Conservation (phyloP, 2,329 filamentous ascomycete genomes). For the Phialemonium atrogriseum region DNA sequence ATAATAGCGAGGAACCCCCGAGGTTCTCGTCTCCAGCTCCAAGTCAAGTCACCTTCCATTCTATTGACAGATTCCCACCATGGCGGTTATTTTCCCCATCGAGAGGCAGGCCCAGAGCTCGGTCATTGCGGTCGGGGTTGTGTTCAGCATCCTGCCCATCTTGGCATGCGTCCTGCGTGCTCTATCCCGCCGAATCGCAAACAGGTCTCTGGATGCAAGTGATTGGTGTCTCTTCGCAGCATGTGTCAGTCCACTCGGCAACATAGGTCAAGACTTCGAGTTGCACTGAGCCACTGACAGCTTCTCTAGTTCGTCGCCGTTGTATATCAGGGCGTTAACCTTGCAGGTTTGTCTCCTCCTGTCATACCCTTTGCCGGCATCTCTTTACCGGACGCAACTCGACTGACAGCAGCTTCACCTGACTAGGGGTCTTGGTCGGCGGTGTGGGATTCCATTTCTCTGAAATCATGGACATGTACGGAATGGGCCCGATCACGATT, state of each 20-base stretch:
- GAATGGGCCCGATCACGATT: constrained; percentile 5
- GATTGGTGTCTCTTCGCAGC: constrained; percentile 6
- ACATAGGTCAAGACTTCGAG: too few species aligned
- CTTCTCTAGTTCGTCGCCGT: too few species aligned
- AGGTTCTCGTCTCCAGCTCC: too few species aligned
- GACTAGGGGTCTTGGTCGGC: constrained; percentile 3
- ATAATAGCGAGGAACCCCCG: too few species aligned
- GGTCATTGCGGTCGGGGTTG: constrained; percentile 4
- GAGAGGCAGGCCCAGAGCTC: constrained; percentile 2
- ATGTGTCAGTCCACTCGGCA: too few species aligned
- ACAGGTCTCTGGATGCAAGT: constrained; percentile 5
- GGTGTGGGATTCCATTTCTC: constrained; percentile 5
- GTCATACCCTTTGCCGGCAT: too few species aligned
- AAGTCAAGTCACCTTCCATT: too few species aligned
- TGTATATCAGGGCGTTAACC: constrained; percentile 4
- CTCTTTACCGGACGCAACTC: too few species aligned
- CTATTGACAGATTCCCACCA: too few species aligned
- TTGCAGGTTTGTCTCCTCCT: background rate
- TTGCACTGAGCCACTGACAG: too few species aligned
- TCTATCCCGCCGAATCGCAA: constrained; percentile 2
- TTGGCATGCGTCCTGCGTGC: constrained; percentile 5
- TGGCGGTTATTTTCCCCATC: too few species aligned
- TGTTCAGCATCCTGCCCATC: constrained; percentile 4
- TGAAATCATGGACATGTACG: constrained; percentile 3
- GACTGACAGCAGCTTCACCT: background rate